These are phyloP conservation scores for Bipolaris cookei DNA, from an alignment of 2,329 filamentous ascomycete species.

Conservation along the genomic window DNA sequence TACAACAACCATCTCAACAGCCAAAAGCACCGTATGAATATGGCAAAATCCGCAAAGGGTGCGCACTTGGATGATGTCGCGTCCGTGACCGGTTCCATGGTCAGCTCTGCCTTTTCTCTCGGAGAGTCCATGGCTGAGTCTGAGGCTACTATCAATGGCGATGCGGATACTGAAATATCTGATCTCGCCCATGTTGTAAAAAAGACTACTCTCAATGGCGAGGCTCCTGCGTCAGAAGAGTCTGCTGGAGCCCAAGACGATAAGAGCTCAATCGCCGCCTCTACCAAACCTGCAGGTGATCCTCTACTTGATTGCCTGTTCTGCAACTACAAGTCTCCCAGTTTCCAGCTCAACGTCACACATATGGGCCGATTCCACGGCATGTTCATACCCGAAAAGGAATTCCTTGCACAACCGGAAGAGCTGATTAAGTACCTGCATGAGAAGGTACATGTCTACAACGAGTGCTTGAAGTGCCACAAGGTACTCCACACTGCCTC, in stretches of 20 bases:
- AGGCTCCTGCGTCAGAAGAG: constrained; percentile 51
- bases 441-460: constrained; percentile 76
- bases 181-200: constrained; percentile 80
- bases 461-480: constrained; percentile 88
- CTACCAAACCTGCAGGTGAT: constrained; percentile 44
- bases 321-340: constrained; percentile 85
- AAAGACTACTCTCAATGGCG: constrained; percentile 60
- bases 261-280: constrained; percentile 34
- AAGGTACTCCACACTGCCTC: constrained; percentile 79
- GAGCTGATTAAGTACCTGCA: constrained; percentile 81
- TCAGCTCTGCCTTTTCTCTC: constrained; percentile 90
- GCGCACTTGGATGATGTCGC: constrained; percentile 66
- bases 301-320: constrained; percentile 73
- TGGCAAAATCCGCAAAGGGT: constrained; percentile 55
- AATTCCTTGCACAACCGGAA: constrained; percentile 81
- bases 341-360: constrained; percentile 73
- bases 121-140: constrained; percentile 74
- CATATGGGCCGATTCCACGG: constrained; percentile 95
- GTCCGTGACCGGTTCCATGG: constrained; percentile 68
- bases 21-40: constrained; percentile 81
- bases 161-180: constrained; percentile 76
- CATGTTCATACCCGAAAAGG: constrained; percentile 92
- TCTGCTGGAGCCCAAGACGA: constrained; percentile 54
- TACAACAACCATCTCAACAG: constrained; percentile 91
- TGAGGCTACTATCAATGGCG: constrained; percentile 64